Base-by-base conservation (phyloP, 2,329 filamentous ascomycete genomes). In the Ophiognomonia clavigignenti-juglandacearum region DNA sequence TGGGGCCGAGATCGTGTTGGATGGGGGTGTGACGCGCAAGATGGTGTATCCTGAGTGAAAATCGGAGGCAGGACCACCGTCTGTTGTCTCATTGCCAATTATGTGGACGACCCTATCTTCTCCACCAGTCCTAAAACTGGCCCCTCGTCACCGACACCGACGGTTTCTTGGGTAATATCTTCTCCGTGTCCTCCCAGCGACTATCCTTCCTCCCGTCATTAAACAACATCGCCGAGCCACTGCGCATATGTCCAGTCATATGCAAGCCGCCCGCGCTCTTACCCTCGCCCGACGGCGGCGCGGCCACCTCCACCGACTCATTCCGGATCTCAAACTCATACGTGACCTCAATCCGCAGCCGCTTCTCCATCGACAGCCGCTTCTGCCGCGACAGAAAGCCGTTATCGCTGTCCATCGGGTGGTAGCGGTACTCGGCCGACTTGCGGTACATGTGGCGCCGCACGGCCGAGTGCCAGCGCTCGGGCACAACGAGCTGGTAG, bases 41-140 rank as follows among this genome's bases (percentile, higher is more conserved):
- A 62, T 61, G 60, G 54, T 61, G 11, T 62, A 63, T 51, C 58
- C 59, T 11, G 60, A 61, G 50, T 60, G 41, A 14, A n/a, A 5
- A 20, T 4, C 4, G 32, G n/a, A 8, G 19, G 16, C 11, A 34
- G n/a, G 32, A 31, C 11, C 6, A 34, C 9, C 4, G 16, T 4
- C n/a, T 32, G 6, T 32, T 32, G 4, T 6, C 9, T 34, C 19
- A 3, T 9, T 14, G 19, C 32, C 32, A 34, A 18, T 34, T 16
- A 4, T 34, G 9, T 4, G 7, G n/a, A 16, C 9, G 16, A 6
- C 19, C 14, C 16, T 32, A 6, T 32, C 19, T 16, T 16, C 9
- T 34, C 9, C 16, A 14, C 16, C 13, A 16, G 6, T 7, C 13
- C n/a, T 18, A 34, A 5, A 7, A 16, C 32, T 26, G 32, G 3